Base-by-base conservation (phyloP, 192 early-diverging fungal genomes). In the Backusella circina region DNA sequence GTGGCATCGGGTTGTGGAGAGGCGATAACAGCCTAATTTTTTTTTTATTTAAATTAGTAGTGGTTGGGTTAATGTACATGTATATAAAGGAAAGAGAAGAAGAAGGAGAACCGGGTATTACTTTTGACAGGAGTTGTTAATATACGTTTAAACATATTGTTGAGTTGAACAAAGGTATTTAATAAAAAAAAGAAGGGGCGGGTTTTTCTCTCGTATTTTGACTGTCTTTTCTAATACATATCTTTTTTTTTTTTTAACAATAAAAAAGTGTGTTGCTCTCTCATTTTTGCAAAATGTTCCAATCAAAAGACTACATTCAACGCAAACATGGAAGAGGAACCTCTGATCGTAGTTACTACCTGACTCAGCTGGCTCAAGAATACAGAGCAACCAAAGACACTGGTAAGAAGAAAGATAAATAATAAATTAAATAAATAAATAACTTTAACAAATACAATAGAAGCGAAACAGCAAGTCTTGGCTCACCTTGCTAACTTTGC, bases 401-500 rank as follows among this genome's bases (percentile, higher is more conserved):
- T 10, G 74, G 78, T 79, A 74, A 74, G 10, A 10, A 26, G 4
- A 10, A 39, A 39, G 21, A 37, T 2, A 67, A 69, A 39, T 9
- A 65, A 13, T 10, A 6, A 38, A 36, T n/a, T n/a, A 65, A 33
- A 15, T 69, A 30, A 71, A 10, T 38, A 28, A 38, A 26, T 28
- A 26, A 26, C 54, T 31, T 6, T 16, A 26, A 23, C 47, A 31
- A 1, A 6, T 1, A 1, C n/a, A 44, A 36, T 69, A 82, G 81
- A 79, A 0, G 65, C 74, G 28, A 72, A 74, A 28, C 74, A 74
- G 21, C 74, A 85, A 74, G 67, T 84, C 16, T 51, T 88, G 26
- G 86, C 85, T 18, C 81, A 82, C 50, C 73, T 88, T 16, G 84
- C 76, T 15, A 88, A 88, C 73, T 88, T 88, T 74, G 83, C 86